Evolutionary conservation across 305 asterid species (phyloP).

Genomic region (Striga hermonthica): DNA sequence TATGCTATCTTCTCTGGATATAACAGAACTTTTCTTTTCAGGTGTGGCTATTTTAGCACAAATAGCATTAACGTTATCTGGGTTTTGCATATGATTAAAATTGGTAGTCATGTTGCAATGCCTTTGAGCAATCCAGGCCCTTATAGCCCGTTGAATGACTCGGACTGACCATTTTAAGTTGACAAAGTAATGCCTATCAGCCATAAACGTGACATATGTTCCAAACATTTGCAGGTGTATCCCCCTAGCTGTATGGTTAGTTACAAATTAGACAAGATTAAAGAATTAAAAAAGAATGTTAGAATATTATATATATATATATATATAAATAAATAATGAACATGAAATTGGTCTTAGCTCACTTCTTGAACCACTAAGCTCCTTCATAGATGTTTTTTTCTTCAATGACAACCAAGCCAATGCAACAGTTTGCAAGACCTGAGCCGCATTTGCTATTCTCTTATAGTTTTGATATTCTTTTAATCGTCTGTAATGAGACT

Average conservation of each 20-base stretch:
- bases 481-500: constrained; percentile 62
- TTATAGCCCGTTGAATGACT: constrained; percentile 60
- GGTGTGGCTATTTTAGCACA: constrained; percentile 26
- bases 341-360: constrained; percentile 39
- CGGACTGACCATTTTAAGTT: constrained; percentile 46
- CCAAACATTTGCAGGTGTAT: constrained; percentile 38
- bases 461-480: constrained; percentile 46
- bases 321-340: constrained; percentile 34
- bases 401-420: constrained; percentile 62
- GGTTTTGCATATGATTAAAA: constrained; percentile 27
- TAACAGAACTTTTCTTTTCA: constrained; percentile 31
- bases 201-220: constrained; percentile 35
- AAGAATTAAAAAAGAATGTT: constrained; percentile 23
- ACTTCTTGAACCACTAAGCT: constrained; percentile 33
- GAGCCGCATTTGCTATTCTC: constrained; percentile 52
- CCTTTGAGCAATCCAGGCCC: constrained; percentile 50
- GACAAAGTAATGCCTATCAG: constrained; percentile 60
- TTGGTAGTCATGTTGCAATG: constrained; percentile 26
- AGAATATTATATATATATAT: too few relatives aligned
- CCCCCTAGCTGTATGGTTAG: constrained; percentile 48
- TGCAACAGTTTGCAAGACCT: constrained; percentile 55
- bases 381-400: constrained; percentile 35
- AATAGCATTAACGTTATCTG: constrained; percentile 33
- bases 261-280: constrained; percentile 30
- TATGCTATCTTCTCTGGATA: constrained; percentile 32